Evolutionary conservation across 1,284 basidiomycete species (phyloP), one percentile per base, ranked within the genome.

Genomic region (Anthracocystis panici-leucophaei): DNA sequence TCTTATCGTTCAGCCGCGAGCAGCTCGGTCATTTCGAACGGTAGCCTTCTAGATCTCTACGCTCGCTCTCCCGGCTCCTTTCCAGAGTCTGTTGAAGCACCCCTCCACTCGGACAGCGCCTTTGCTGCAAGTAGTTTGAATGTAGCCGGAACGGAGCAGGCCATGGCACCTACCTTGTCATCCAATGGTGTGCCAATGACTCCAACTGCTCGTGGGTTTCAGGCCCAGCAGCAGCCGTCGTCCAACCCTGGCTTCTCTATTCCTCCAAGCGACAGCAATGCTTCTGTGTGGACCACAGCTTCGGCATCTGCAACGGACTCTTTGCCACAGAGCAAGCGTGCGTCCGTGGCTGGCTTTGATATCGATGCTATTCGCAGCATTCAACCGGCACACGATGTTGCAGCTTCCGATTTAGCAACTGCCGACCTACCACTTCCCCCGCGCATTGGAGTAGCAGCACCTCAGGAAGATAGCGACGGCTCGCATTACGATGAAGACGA

Each of bases 401-500:
- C 21, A n/a, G 7, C 31, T 25, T 18, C 45, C 5, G 27, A 48
- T 7, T 1, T 23, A 18, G 18, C 60, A 23, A 21, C 35, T 23
- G 2, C 33, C 9, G 46, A 55, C 9, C 45, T 53, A 11, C 42
- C 38, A 5, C 50, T n/a, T 2, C 57, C 70, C 11, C 60, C 60
- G 5, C 44, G 31, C 23, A 67, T 61, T 29, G 65, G 57, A 2
- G 46, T 59, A 9, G 59, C 59, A 25, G 53, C 51, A 14, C 46
- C 63, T 20, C 40, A 54, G 12, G 56, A 64, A 41, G 68, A 76
- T n/a, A 76, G 74, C 52, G 74, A 76, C 41, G 74, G 74, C 44
- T 76, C 74, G 18, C 65, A 72, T 16, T 76, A 76, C 44, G 74
- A 68, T 18, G 74, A 76, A 29, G 74, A 76, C 11, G 66, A 69